Evolutionary conservation across 2,329 filamentous ascomycete genomes (phyloP), one percentile per base, ranked within the genome.

Genomic region (Stachybotrys echinatus): DNA sequence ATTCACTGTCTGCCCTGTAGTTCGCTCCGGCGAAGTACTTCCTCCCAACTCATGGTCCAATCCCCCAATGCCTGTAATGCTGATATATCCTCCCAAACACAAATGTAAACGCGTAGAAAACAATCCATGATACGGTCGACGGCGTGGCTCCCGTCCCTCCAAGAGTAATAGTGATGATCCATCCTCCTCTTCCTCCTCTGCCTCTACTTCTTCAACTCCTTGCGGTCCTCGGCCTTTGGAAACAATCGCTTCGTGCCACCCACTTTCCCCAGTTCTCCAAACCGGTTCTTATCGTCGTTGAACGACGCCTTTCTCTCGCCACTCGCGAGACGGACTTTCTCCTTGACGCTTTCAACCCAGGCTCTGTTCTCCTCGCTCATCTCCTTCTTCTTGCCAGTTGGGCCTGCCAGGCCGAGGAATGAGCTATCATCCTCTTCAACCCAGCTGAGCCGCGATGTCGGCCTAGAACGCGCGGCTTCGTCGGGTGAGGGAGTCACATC

Each of bases 341-440:
- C 86, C 70, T 90, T 86, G 72, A 94, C 87, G 54, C 84, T 88
- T 65, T 92, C 86, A 10, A 94, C 87, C 89, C 89, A 94, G 38
- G 85, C 83, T 51, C 83, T 76, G 61, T 86, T 89, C 67, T 91
- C 85, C 49, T 85, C 83, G 50, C 83, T 88, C 70, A 83, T 87
- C 62, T 76, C 80, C 7, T 81, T 77, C 55, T 79, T 80, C 65
- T 81, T 86, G 34, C 78, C 75, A 44, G 79, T 81, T 1, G 87
- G 87, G 0, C 88, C 88, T 0, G 87, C 86, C 45, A 91, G 80
- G 5, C 87, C 87, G 6, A 89, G 75, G 52, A 72, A 71, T 8
- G 76, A 75, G 58, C 73, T 77, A 54, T 80, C 81, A 20, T 83
- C 81, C 27, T 34, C 27, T 53, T 83, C 80, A 12, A 74, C 71